phyloP scores from a whole-genome alignment of 768 basidiomycete species.

The Lyophyllum shimeji region DNA sequence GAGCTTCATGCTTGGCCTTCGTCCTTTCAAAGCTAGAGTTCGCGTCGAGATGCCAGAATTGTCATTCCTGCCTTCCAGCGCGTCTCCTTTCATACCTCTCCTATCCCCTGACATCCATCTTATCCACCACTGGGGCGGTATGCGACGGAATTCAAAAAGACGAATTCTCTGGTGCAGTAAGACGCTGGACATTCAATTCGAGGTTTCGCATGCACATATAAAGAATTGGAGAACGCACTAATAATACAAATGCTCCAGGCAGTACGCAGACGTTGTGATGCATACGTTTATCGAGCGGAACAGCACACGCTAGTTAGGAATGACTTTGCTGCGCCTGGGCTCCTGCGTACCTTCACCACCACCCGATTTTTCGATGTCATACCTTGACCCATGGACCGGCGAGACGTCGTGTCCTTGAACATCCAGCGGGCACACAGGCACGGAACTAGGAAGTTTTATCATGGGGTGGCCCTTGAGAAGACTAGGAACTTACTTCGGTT shows the following conservation, averaged over 20 bases:
- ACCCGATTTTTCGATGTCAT: constrained; percentile 30
- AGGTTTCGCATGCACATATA: background rate
- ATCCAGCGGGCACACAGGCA: background rate
- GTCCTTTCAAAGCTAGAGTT: background rate
- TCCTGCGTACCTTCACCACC: constrained; percentile 26
- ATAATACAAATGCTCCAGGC: background rate
- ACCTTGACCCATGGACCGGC: constrained; percentile 23
- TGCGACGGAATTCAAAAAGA: constrained; percentile 24
- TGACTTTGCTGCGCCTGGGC: constrained; percentile 26
- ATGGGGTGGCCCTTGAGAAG: background rate
- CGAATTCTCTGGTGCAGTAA: constrained; percentile 25
- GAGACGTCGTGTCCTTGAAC: constrained; percentile 19
- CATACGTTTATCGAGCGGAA: constrained; percentile 22
- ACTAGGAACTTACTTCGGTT: background rate
- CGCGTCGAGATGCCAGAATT: background rate
- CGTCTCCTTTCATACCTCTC: constrained; percentile 24
- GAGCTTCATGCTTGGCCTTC: constrained; percentile 26
- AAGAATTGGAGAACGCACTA: background rate
- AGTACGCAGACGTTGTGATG: constrained; percentile 9
- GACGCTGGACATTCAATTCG: constrained; percentile 16
- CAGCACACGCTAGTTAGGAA: constrained; percentile 25
- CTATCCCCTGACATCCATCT: constrained; percentile 23
- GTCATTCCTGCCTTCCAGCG: background rate
- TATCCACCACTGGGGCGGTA: constrained; percentile 23
- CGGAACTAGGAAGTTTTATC: constrained; percentile 5